These are phyloP conservation scores for Clarkia xantiana DNA, from an alignment of 345 rosid species.

Conservation along the genomic window DNA sequence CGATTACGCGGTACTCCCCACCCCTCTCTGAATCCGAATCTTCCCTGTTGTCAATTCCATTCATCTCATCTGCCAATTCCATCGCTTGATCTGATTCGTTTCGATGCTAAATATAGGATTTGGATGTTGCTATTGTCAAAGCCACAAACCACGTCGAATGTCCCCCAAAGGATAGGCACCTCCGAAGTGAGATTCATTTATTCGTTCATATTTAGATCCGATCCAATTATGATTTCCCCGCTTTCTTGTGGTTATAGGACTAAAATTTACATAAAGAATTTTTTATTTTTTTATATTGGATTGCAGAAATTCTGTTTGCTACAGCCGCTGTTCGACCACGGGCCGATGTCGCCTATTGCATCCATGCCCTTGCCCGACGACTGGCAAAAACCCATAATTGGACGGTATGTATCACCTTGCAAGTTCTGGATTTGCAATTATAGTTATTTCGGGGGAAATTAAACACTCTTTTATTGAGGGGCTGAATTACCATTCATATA, in stretches of 20 bases:
- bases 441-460: background rate
- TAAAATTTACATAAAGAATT: too few relatives aligned
- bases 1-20: slow-evolving; percentile 60
- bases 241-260: slow-evolving; percentile 1
- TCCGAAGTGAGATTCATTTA: slow-evolving; percentile 44
- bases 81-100: slow-evolving; percentile 9
- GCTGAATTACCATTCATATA: background rate
- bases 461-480: background rate
- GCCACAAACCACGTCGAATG: slow-evolving; percentile 96
- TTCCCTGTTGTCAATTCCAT: background rate
- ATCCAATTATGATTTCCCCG: slow-evolving; percentile 12
- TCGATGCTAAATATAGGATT: slow-evolving; percentile 36
- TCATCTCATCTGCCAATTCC: slow-evolving; percentile 4
- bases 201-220: slow-evolving; percentile 1
- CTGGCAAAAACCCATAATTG: slow-evolving; percentile 78
- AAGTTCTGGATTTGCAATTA: background rate
- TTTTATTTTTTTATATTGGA: background rate
- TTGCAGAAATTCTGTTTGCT: slow-evolving; percentile 57
- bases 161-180: slow-evolving; percentile 93
- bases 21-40: background rate
- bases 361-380: slow-evolving; percentile 69
- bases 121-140: slow-evolving; percentile 97
- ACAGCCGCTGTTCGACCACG: slow-evolving; percentile 70
- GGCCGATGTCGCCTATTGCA: slow-evolving; percentile 86
- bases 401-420: slow-evolving; percentile 36